phyloP scores from a whole-genome alignment of 1,139 yeast species.

The Kurtzmaniella quercitrusa region DNA sequence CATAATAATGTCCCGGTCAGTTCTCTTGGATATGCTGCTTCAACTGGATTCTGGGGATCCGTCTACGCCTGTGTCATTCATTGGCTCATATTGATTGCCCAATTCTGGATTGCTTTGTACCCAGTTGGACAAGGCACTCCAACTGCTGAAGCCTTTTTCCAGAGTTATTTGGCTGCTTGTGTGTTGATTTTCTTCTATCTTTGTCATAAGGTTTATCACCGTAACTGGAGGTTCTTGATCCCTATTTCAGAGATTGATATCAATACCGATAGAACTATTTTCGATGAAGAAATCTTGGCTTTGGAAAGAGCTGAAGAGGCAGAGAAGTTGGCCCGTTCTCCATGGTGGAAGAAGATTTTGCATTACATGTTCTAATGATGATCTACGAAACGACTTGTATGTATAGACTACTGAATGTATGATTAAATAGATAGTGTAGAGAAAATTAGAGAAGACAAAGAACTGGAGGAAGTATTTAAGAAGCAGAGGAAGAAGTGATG shows the following conservation, averaged over 20 bases:
- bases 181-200: slow-evolving; percentile 30
- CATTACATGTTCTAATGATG: slow-evolving; percentile 16
- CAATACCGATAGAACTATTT: slow-evolving; percentile 29
- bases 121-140: slow-evolving; percentile 28
- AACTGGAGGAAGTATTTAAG: no score
- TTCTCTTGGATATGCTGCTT: slow-evolving; percentile 26
- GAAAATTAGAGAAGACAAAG: background rate
- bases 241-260: slow-evolving; percentile 33
- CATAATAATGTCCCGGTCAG: slow-evolving; percentile 22
- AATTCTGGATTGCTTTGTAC: slow-evolving; percentile 40
- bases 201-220: slow-evolving; percentile 32
- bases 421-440: background rate
- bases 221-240: slow-evolving; percentile 29
- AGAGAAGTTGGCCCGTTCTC: slow-evolving; percentile 20
- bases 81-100: slow-evolving; percentile 27
- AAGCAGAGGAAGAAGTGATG: no score
- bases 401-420: background rate
- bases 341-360: slow-evolving; percentile 22
- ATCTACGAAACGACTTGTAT: background rate
- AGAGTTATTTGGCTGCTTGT: slow-evolving; percentile 32
- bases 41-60: slow-evolving; percentile 34
- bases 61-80: slow-evolving; percentile 26
- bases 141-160: slow-evolving; percentile 31
- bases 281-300: slow-evolving; percentile 34
- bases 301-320: slow-evolving; percentile 33